These are phyloP conservation scores for Apium graveolens DNA, from an alignment of 129 eudicot species.

Conservation along the genomic window DNA sequence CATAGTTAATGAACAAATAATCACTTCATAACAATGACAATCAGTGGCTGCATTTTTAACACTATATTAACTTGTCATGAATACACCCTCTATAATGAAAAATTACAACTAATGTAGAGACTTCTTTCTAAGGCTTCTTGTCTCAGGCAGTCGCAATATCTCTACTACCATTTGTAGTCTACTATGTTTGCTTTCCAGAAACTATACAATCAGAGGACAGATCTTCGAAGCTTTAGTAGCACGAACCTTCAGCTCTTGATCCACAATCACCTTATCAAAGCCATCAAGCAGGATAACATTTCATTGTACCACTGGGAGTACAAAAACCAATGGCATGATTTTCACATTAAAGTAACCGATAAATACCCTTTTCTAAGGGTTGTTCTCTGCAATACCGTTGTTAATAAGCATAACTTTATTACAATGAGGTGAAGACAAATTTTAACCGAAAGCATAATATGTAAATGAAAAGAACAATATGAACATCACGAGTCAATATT, in stretches of 20 bases:
- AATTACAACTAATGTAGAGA: background rate
- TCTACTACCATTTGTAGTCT: background rate
- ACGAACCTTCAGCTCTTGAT: constrained; percentile 1
- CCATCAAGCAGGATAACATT: background rate
- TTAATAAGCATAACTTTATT: background rate
- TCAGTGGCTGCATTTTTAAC: background rate
- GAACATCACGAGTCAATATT: background rate
- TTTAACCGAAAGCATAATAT: background rate
- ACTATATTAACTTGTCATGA: background rate
- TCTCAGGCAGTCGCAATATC: background rate
- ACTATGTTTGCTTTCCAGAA: background rate
- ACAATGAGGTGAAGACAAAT: background rate
- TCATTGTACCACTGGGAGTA: background rate
- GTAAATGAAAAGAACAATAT: background rate
- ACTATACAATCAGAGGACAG: background rate
- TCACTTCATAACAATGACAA: background rate
- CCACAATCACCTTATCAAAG: background rate
- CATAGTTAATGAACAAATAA: background rate
- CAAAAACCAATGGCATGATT: background rate
- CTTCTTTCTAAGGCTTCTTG: background rate
- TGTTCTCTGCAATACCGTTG: constrained; percentile 16
- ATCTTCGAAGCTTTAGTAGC: background rate
- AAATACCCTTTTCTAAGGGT: background rate
- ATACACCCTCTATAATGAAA: background rate
- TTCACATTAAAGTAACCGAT: background rate